Percentiles rank a stretch among this genome's conserved stretches.
These are phyloP conservation scores for Drechslerella coelobrocha DNA, from an alignment of 2,329 filamentous ascomycete genomes.

Conservation along the genomic window DNA sequence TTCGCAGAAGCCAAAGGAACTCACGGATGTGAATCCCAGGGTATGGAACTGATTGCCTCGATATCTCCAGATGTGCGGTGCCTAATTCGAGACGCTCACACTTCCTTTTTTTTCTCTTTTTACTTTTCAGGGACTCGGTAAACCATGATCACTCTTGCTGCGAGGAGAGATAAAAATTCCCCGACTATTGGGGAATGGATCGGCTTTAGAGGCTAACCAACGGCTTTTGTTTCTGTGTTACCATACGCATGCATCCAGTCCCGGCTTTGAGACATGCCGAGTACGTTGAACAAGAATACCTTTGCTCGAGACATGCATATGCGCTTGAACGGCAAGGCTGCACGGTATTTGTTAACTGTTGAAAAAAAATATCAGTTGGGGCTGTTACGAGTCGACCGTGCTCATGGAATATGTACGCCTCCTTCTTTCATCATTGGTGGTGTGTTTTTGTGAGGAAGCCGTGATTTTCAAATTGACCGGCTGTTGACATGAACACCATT, in stretches of 20 bases:
- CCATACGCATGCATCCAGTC: conserved; percentile 60
- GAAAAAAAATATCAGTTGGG: conserved; percentile 64
- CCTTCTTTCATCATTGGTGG: conserved; percentile 1
- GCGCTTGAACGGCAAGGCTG: conserved; percentile 5
- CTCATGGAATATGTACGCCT: conserved; percentile 79
- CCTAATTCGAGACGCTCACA: conserved; percentile 17
- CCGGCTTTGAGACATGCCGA: conserved; percentile 75
- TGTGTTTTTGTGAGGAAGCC: no score
- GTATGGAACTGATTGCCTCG: conserved; percentile 30
- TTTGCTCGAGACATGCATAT: conserved; percentile 1
- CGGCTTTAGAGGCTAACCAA: conserved; percentile 7
- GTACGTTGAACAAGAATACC: conserved; percentile 31
- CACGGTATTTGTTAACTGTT: conserved; percentile 10
- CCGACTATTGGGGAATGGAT: conserved; percentile 16
- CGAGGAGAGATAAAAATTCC: conserved; percentile 61
- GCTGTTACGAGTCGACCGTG: conserved; percentile 79
- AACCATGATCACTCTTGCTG: conserved; percentile 1
- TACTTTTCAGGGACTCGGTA: conserved; percentile 41
- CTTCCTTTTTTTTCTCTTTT: conserved; percentile 3
- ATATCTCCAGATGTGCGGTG: background rate
- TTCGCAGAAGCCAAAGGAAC: conserved; percentile 67
- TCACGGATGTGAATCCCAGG: conserved; percentile 77
- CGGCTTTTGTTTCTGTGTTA: conserved; percentile 3
- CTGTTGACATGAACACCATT: background rate
- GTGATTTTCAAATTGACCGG: background rate